Percentiles rank a stretch among this genome's conserved stretches.
phyloP scores from a whole-genome alignment of 805 yeast species.

The Ogataea sp. region DNA sequence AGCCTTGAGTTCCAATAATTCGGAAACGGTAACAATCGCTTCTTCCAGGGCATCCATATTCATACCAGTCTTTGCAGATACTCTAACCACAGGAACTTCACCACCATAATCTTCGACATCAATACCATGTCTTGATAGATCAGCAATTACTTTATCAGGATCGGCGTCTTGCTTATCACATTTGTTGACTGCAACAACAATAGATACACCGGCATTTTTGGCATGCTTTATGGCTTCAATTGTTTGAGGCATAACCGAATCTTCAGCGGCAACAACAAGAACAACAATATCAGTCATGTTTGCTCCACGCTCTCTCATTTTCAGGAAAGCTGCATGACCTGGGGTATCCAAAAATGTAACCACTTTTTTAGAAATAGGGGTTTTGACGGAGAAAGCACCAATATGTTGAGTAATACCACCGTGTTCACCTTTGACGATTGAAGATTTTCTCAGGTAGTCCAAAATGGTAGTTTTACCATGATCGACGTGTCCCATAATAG shows the following conservation, averaged over 20 bases:
- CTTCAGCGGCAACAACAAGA: slow-evolving; percentile 94
- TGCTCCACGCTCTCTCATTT: slow-evolving; percentile 97
- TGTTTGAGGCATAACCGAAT: slow-evolving; percentile 97
- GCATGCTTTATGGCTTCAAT: slow-evolving; percentile 93
- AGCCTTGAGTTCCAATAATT: slow-evolving; percentile 70
- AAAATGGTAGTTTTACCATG: slow-evolving; percentile 96
- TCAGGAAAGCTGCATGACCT: slow-evolving; percentile 94
- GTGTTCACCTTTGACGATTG: slow-evolving; percentile 75
- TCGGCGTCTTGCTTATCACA: slow-evolving; percentile 77
- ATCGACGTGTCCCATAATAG: slow-evolving; percentile 98
- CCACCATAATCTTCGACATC: slow-evolving; percentile 94
- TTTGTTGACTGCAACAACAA: slow-evolving; percentile 89
- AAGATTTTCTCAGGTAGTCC: slow-evolving; percentile 77
- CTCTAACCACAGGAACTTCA: slow-evolving; percentile 80
- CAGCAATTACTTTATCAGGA: slow-evolving; percentile 68
- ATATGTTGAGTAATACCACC: slow-evolving; percentile 98
- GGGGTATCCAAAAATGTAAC: slow-evolving; percentile 96
- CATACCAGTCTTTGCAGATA: slow-evolving; percentile 83
- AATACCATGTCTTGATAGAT: slow-evolving; percentile 67
- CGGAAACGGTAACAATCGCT: slow-evolving; percentile 78
- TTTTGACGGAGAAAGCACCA: slow-evolving; percentile 88
- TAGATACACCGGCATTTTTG: slow-evolving; percentile 67
- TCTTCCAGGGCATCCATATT: slow-evolving; percentile 90
- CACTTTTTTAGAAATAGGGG: slow-evolving; percentile 63
- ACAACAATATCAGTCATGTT: slow-evolving; percentile 86